These are phyloP conservation scores for Rhodamnia rubescens DNA, from an alignment of 345 rosid genomes.

Conservation along the genomic window DNA sequence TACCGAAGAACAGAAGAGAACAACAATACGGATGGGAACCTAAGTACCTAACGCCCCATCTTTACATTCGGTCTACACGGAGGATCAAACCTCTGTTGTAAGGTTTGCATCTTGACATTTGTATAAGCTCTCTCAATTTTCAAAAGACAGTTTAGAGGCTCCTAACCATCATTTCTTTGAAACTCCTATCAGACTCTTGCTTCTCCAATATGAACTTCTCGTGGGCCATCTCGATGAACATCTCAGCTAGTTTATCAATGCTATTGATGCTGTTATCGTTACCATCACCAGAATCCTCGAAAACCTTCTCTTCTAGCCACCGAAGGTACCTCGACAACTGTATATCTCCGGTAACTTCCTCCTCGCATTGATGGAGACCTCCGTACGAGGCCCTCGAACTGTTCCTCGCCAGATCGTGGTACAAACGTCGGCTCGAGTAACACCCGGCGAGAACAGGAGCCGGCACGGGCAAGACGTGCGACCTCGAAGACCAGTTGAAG, in stretches of 20 bases:
- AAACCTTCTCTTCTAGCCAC: slow-evolving; percentile 53
- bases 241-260: slow-evolving; percentile 72
- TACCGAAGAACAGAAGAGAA: neutral
- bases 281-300: neutral
- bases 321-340: slow-evolving; percentile 55
- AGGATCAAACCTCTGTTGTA: neutral
- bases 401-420: neutral
- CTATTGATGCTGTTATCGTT: slow-evolving; percentile 20
- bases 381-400: neutral
- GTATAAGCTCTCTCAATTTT: neutral
- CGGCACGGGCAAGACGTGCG: neutral
- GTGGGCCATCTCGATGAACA: slow-evolving; percentile 65
- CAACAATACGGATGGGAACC: neutral
- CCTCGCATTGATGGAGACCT: neutral
- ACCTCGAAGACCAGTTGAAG: slow-evolving; percentile 3
- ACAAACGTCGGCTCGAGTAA: neutral
- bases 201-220: slow-evolving; percentile 85
- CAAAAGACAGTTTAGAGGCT: slow-evolving; percentile 21
- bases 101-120: neutral
- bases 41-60: neutral
- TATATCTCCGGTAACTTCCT: neutral
- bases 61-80: neutral
- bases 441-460: neutral
- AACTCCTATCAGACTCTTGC: slow-evolving; percentile 88
- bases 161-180: slow-evolving; percentile 63